phyloP scores from a whole-genome alignment of 208 protist genomes.

The Wallacemonas sp. region DNA sequence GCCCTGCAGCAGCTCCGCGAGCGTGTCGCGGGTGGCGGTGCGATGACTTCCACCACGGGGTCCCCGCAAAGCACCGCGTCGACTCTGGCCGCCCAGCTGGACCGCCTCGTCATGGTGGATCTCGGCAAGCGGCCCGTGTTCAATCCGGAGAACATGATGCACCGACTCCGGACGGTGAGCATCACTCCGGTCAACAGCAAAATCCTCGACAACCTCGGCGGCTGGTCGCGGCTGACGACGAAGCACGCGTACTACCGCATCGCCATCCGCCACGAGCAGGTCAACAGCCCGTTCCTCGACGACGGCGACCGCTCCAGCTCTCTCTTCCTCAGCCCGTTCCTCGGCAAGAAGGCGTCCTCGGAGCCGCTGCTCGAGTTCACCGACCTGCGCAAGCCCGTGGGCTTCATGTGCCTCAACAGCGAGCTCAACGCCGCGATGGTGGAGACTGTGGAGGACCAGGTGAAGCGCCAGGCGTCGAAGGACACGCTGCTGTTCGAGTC shows the following conservation, averaged over 20 bases:
- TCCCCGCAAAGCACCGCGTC: not conserved
- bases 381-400: constrained; percentile 75
- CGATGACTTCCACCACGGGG: no score
- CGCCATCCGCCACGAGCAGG: constrained; percentile 81
- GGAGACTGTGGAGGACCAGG: constrained; percentile 60
- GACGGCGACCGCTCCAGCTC: constrained; percentile 40
- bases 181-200: constrained; percentile 84
- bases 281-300: constrained; percentile 56
- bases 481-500: constrained; percentile 63
- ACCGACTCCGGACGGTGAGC: constrained; percentile 76
- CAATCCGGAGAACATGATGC: constrained; percentile 63
- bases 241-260: constrained; percentile 90
- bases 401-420: constrained; percentile 81
- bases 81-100: constrained; percentile 31
- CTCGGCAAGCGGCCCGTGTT: constrained; percentile 45
- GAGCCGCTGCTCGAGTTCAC: constrained; percentile 82
- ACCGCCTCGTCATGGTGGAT: constrained; percentile 67
- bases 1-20: constrained; percentile 68
- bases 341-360: constrained; percentile 42
- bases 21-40: constrained; percentile 10
- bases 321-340: constrained; percentile 57
- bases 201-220: constrained; percentile 78
- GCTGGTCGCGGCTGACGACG: constrained; percentile 65
- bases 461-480: not conserved
- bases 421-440: constrained; percentile 72